Base-by-base conservation (phyloP, 2,329 filamentous ascomycete species). In the Teratosphaeria pseudoeucalypti region DNA sequence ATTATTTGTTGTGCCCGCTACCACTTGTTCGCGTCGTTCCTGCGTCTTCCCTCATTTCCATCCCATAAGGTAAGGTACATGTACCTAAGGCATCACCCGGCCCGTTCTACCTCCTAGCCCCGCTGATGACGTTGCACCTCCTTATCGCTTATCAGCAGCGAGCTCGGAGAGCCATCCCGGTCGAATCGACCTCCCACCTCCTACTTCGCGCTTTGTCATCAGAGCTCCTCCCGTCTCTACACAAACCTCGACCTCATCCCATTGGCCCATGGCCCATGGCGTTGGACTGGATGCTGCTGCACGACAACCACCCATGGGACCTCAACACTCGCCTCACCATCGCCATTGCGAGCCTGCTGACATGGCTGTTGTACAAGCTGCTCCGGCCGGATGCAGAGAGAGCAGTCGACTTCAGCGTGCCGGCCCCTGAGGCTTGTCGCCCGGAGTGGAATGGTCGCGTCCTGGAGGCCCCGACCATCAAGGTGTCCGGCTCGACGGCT, bases 401-500 rank as follows among this genome's bases (percentile, higher is more conserved):
- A 26, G 68, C 66, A 29, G 64, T 70, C 59, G 62, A 62, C 6
- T 70, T 69, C 62, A 64, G 63, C n/a, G 64, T 70, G 29, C 79
- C 83, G 5, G 68, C 81, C 52, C 86, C 88, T n/a, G 82, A 83
- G 71, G 74, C 82, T 63, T 83, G 84, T 57, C 76, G 80, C 55
- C 67, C 73, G 14, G 77, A 72, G 6, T 82, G 80, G 71, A 79
- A 82, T 59, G 78, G 80, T 55, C 78, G 80, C 64, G 77, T 83
- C 37, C 77, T 90, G 39, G 78, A 85, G 14, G 71, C 80, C 39
- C 80, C 86, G 1, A 79, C 78, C 19, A 78, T 90, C 71, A 88
- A 86, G 75, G 79, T 83, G n/a, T 72, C 83, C 1, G 85, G 84
- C 16, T 85, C 84, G 47, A 81, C 82, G 1, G 82, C 85, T 7